phyloP scores from a whole-genome alignment of 352 stramenopile species.

The Globisporangium canariense region DNA sequence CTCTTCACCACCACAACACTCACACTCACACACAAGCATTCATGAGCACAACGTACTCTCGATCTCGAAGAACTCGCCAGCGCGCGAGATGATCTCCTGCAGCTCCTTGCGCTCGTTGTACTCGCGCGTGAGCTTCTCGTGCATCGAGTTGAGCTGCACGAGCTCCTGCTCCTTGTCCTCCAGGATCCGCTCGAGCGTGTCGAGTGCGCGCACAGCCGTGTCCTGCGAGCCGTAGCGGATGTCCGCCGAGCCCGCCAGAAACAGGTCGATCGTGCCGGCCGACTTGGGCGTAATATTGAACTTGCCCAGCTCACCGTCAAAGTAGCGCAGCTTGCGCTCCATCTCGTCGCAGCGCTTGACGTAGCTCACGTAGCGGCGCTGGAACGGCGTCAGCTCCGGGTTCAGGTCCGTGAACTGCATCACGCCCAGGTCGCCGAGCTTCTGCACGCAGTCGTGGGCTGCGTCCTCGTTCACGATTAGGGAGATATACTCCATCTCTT shows the following conservation, averaged over 20 bases:
- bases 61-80: conserved; percentile 86
- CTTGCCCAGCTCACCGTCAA: conserved; percentile 92
- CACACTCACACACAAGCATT: not conserved
- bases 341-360: conserved; percentile 99
- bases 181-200: conserved; percentile 94
- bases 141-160: conserved; percentile 96
- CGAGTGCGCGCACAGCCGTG: conserved; percentile 84
- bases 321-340: conserved; percentile 98
- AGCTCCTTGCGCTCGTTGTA: conserved; percentile 95
- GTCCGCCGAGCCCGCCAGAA: conserved; percentile 67
- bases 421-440: conserved; percentile 94
- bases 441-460: conserved; percentile 95
- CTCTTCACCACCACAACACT: conserved; percentile 4
- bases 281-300: conserved; percentile 88
- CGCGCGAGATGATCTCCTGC: conserved; percentile 77
- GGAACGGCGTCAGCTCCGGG: conserved; percentile 97
- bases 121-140: conserved; percentile 96
- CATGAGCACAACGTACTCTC: conserved; percentile 36
- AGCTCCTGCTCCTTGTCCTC: conserved; percentile 96
- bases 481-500: conserved; percentile 99
- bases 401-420: conserved; percentile 99
- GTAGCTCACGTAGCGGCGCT: conserved; percentile 98
- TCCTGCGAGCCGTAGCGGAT: conserved; percentile 81
- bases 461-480: conserved; percentile 98
- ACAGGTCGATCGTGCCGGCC: conserved; percentile 69